Evolutionary conservation across 1,284 basidiomycete species (phyloP).

Genomic region (Trametes pubescens): DNA sequence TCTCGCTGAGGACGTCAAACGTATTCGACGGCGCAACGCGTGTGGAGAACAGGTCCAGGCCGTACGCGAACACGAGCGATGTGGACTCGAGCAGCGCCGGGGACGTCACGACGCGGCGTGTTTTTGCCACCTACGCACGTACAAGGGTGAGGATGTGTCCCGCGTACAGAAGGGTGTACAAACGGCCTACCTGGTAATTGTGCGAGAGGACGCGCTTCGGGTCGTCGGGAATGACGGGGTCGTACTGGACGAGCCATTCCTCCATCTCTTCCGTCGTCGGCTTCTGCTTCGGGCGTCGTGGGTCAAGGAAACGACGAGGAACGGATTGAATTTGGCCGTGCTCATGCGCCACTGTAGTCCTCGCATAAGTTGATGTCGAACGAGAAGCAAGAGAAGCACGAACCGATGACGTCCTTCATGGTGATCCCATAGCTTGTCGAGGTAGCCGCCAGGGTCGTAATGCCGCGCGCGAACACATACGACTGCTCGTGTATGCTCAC

Average conservation of each 20-base stretch:
- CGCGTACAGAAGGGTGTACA: background rate
- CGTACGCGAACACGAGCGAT: slow-evolving; percentile 86
- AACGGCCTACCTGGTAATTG: slow-evolving; percentile 66
- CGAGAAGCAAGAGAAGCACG: slow-evolving; percentile 36
- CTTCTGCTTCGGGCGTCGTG: slow-evolving; percentile 84
- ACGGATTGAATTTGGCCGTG: slow-evolving; percentile 81
- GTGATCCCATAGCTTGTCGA: slow-evolving; percentile 90
- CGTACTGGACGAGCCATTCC: slow-evolving; percentile 88
- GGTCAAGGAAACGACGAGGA: slow-evolving; percentile 82
- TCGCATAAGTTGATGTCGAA: background rate
- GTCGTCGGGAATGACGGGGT: slow-evolving; percentile 80
- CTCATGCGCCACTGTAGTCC: slow-evolving; percentile 72
- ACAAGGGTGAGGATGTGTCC: background rate
- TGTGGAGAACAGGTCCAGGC: slow-evolving; percentile 89
- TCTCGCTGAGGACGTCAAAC: slow-evolving; percentile 92
- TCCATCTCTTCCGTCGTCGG: slow-evolving; percentile 83
- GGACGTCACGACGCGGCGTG: slow-evolving; percentile 72
- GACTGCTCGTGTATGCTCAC: slow-evolving; percentile 73
- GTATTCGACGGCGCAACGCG: slow-evolving; percentile 87
- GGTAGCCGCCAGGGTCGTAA: slow-evolving; percentile 79
- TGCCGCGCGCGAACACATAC: slow-evolving; percentile 74
- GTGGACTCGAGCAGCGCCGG: slow-evolving; percentile 93
- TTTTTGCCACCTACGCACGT: slow-evolving; percentile 62
- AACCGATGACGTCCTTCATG: slow-evolving; percentile 86
- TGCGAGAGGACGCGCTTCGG: slow-evolving; percentile 83